These are phyloP conservation scores for Cryptosporidium sp. DNA, from an alignment of 169 alveolate genomes.

Conservation along the genomic window DNA sequence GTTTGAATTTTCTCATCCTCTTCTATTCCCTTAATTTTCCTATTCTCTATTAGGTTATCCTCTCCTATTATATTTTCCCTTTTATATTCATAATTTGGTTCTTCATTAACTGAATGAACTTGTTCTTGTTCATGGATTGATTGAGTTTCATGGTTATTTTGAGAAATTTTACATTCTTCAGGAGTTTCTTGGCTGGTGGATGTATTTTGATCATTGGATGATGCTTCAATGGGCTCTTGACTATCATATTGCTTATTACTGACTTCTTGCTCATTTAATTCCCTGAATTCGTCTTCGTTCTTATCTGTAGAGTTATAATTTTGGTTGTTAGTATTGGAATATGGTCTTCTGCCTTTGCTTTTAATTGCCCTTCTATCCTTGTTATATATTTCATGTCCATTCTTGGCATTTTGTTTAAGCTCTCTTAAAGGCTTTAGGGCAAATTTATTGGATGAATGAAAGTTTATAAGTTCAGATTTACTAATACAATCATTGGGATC, in stretches of 20 bases:
- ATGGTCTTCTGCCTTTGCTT: slow-evolving; percentile 1
- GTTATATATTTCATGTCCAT: not conserved
- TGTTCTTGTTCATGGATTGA: not conserved
- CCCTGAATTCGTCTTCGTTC: not conserved
- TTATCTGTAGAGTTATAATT: not conserved
- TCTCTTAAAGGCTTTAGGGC: slow-evolving; percentile 57
- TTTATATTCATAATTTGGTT: not conserved
- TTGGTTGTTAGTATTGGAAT: not conserved
- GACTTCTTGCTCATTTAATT: not conserved
- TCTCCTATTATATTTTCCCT: not conserved
- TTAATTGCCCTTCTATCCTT: not conserved
- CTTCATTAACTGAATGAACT: not conserved
- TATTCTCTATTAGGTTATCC: not conserved
- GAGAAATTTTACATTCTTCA: not conserved
- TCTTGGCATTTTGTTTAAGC: slow-evolving; percentile 9
- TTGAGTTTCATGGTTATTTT: not conserved
- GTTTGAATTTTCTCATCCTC: not conserved
- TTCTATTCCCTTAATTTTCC: not conserved
- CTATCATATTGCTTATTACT: not conserved
- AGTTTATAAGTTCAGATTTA: slow-evolving; percentile 65
- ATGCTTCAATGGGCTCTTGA: not conserved
- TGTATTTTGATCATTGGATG: not conserved
- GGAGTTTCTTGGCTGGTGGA: not conserved
- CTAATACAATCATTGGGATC: slow-evolving; percentile 77
- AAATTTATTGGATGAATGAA: slow-evolving; percentile 69